Evolutionary conservation across 495 filamentous ascomycete species (phyloP).

Genomic region (Tuber indicum): DNA sequence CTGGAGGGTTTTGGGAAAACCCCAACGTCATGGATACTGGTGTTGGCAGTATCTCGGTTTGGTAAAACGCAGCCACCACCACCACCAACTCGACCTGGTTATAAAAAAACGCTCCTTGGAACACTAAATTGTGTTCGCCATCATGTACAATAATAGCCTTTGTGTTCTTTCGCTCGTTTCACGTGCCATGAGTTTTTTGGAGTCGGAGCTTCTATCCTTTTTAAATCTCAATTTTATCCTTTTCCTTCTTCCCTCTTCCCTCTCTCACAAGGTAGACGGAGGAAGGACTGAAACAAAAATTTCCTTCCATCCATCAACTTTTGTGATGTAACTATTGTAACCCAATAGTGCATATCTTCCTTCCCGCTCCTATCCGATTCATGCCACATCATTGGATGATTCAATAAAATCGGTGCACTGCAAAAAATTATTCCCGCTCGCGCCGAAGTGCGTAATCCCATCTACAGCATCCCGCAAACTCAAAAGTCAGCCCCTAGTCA

Average conservation of each 20-base stretch:
- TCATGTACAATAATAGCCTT: conserved; percentile 1
- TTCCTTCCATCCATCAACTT: background rate
- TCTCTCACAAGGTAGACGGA: background rate
- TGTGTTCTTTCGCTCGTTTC: background rate
- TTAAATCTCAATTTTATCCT: background rate
- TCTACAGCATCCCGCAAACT: conserved; percentile 6
- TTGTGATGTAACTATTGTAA: background rate
- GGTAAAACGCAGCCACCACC: conserved; percentile 5
- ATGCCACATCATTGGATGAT: background rate
- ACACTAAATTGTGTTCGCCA: background rate
- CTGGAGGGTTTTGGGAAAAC: conserved; percentile 24
- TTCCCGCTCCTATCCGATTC: background rate
- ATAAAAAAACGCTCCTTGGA: background rate
- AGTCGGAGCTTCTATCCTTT: background rate
- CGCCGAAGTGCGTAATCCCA: conserved; percentile 28
- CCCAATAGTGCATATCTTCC: background rate
- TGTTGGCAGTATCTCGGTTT: conserved; percentile 6
- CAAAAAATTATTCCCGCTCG: conserved; percentile 15
- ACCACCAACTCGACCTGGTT: background rate
- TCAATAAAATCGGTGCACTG: conserved; percentile 18
- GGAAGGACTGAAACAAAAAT: conserved; percentile 6
- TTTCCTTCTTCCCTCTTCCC: background rate
- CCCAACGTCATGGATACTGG: conserved; percentile 6
- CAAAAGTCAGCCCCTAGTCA: background rate
- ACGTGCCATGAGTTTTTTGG: background rate